Evolutionary conservation across 805 yeast genomes (phyloP).

Genomic region (Candida michaelii): DNA sequence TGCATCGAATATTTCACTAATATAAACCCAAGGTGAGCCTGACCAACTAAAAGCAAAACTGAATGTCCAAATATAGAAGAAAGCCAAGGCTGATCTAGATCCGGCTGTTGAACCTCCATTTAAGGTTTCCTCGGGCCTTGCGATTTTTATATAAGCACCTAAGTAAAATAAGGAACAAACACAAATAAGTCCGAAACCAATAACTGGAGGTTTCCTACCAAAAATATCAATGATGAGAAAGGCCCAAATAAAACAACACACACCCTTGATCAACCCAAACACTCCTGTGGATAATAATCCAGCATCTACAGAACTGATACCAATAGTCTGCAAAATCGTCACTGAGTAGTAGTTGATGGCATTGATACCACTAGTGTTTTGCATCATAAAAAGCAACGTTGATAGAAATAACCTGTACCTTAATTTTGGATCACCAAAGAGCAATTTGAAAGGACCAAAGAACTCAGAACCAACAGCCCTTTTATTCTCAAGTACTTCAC

Average conservation of each 20-base stretch:
- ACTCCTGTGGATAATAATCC: conserved; percentile 53
- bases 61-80: conserved; percentile 48
- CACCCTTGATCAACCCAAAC: conserved; percentile 50
- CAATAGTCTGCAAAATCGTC: conserved; percentile 48
- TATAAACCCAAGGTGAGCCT: conserved; percentile 49
- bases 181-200: conserved; percentile 39
- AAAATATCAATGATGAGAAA: conserved; percentile 45
- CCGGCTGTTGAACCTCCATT: conserved; percentile 28
- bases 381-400: conserved; percentile 40
- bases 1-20: conserved; percentile 47
- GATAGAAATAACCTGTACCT: conserved; percentile 38
- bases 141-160: conserved; percentile 46
- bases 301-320: conserved; percentile 45
- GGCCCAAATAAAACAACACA: conserved; percentile 45
- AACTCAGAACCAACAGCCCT: conserved; percentile 36
- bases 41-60: conserved; percentile 45
- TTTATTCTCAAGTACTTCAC: conserved; percentile 25
- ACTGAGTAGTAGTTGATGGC: conserved; percentile 57
- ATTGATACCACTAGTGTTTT: conserved; percentile 49
- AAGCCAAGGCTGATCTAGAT: conserved; percentile 44
- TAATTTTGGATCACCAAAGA: conserved; percentile 28
- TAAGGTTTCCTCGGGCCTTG: conserved; percentile 25
- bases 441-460: conserved; percentile 38
- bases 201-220: conserved; percentile 46
- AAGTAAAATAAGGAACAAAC: conserved; percentile 48